A percentile compares a stretch with the other conserved stretches of the same genome.
These are phyloP conservation scores for Closterium sp. DNA, from an alignment of 139 green algal species.

Conservation along the genomic window DNA sequence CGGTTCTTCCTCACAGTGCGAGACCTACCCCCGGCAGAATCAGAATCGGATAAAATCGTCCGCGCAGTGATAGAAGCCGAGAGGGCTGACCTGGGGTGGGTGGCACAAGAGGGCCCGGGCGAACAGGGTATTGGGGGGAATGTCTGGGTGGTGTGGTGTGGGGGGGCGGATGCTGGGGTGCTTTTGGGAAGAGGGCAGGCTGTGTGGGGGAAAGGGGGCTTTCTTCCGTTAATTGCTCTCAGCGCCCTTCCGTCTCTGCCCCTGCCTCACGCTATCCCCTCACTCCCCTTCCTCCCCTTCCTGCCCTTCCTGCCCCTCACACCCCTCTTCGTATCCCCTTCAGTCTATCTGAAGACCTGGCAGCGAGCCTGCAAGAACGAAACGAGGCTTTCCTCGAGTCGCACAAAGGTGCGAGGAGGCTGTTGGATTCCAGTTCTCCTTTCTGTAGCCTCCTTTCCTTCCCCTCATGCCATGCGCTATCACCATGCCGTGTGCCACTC, in stretches of 20 bases:
- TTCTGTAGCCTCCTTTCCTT: too few relatives aligned
- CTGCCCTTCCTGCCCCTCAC: too few relatives aligned
- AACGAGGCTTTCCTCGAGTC: not conserved
- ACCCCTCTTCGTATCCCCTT: too few relatives aligned
- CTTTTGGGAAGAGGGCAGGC: too few relatives aligned
- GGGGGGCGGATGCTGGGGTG: not conserved
- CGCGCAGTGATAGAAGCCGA: conserved; percentile 13
- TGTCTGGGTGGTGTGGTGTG: too few relatives aligned
- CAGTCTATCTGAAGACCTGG: not conserved
- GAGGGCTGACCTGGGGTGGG: conserved; percentile 30
- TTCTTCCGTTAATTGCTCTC: too few relatives aligned
- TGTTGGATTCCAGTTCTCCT: too few relatives aligned
- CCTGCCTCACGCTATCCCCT: not conserved
- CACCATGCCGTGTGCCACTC: too few relatives aligned
- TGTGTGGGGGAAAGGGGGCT: too few relatives aligned
- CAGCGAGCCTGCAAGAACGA: not conserved
- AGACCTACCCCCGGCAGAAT: not conserved
- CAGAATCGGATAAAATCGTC: conserved; percentile 28
- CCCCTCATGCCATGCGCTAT: too few relatives aligned
- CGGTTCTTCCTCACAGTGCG: conserved; percentile 32
- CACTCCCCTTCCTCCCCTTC: too few relatives aligned
- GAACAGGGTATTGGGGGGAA: not conserved
- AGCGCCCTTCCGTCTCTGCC: not conserved
- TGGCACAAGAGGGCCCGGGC: not conserved
- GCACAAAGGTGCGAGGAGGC: not conserved